A percentile compares a stretch with the other conserved stretches of the same genome.
Evolutionary conservation across 129 eudicot species (phyloP).

Genomic region (Flaveria robusta): DNA sequence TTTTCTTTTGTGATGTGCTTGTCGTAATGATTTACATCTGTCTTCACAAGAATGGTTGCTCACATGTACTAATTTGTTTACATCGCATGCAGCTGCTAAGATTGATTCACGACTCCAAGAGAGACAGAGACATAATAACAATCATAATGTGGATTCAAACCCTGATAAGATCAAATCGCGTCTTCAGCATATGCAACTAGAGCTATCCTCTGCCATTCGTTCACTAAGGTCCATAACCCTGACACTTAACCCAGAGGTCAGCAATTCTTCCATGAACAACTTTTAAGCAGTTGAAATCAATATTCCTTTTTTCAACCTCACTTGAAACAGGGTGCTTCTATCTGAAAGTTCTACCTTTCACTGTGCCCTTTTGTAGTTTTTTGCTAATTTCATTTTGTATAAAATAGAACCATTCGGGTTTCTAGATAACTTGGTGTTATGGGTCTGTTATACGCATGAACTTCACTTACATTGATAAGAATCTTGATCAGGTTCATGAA

Average conservation of each 20-base stretch:
- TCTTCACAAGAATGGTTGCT: not conserved
- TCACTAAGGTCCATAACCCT: constrained; percentile 53
- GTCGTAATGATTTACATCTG: not conserved
- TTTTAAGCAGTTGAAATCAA: constrained; percentile 1
- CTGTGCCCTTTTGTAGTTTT: not conserved
- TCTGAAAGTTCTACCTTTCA: not conserved
- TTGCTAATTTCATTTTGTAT: not conserved
- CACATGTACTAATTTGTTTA: constrained; percentile 2
- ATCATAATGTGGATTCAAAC: constrained; percentile 7
- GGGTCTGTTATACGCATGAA: not conserved
- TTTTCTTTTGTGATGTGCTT: not conserved
- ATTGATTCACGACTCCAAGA: constrained; percentile 39
- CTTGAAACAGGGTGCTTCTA: not conserved
- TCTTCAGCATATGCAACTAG: constrained; percentile 64
- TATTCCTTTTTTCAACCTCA: not conserved
- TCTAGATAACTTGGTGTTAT: not conserved
- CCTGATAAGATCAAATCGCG: constrained; percentile 50
- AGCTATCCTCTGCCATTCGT: constrained; percentile 67
- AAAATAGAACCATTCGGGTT: not conserved
- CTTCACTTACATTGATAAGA: not conserved
- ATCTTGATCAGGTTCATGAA: constrained; percentile 43
- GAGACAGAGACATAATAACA: constrained; percentile 1
- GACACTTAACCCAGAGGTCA: constrained; percentile 32
- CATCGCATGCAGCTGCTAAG: constrained; percentile 62
- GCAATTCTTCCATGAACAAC: not conserved